These are phyloP conservation scores for Ustilago crameri DNA, from an alignment of 1,284 basidiomycete genomes.

Conservation along the genomic window DNA sequence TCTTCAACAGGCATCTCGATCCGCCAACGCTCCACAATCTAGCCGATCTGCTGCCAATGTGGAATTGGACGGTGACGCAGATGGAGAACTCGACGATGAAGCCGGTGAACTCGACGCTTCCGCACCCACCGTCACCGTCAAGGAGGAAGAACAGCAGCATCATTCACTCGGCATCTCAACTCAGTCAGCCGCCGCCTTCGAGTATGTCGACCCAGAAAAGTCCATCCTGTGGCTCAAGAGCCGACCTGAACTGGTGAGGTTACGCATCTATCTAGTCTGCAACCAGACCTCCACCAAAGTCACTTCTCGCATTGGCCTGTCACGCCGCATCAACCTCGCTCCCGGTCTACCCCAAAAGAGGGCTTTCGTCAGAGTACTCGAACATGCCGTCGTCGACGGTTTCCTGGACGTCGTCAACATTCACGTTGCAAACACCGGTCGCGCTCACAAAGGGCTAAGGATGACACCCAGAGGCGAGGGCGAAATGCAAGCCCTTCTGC, in stretches of 20 bases:
- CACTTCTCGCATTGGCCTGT: conserved; percentile 19
- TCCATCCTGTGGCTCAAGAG: conserved; percentile 48
- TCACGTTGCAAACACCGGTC: conserved; percentile 9
- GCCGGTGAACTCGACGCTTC: conserved; percentile 8
- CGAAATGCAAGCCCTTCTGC: conserved; percentile 38
- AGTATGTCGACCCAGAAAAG: conserved; percentile 33
- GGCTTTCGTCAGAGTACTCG: conserved; percentile 24
- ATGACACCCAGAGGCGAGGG: conserved; percentile 31
- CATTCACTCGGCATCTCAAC: neutral
- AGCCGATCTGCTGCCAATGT: neutral
- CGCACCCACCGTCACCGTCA: conserved; percentile 31
- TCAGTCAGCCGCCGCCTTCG: conserved; percentile 20
- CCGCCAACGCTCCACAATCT: neutral
- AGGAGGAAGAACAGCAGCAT: conserved; percentile 19
- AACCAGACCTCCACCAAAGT: conserved; percentile 30
- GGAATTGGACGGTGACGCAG: conserved; percentile 1
- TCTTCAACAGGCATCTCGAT: conserved; percentile 2
- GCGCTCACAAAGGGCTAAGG: conserved; percentile 25
- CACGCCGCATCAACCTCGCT: conserved; percentile 26
- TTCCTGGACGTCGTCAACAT: conserved; percentile 45
- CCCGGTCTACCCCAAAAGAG: conserved; percentile 1
- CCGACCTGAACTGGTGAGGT: conserved; percentile 50
- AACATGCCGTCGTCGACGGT: conserved; percentile 35
- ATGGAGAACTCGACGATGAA: conserved; percentile 9
- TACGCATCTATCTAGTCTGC: conserved; percentile 43